Base-by-base conservation (phyloP, 768 basidiomycete genomes). In the Hemileccinum rubropunctum region DNA sequence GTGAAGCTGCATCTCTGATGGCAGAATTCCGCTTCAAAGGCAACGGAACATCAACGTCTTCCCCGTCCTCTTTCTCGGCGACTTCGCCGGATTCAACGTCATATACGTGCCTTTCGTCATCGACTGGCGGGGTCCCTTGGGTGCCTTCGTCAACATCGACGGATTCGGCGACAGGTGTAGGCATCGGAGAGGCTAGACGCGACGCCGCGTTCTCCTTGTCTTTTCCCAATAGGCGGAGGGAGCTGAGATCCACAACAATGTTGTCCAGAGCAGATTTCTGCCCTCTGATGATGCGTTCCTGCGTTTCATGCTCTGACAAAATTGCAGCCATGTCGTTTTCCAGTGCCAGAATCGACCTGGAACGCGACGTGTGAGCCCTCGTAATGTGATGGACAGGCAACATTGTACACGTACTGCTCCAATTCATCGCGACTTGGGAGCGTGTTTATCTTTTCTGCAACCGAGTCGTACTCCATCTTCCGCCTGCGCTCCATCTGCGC, bases 391-490 rank as follows among this genome's bases (percentile, higher is more conserved):
- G 17, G n/a, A n/a, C 8, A 28, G 8, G 47, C 6, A n/a, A n/a
- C 6, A 12, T 30, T 30, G 28, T 2, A n/a, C 21, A 78, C 86
- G 58, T 60, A 93, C 91, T 76, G 77, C 61, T 86, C 82, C 14
- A 91, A 74, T 58, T 92, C 91, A 9, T 85, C 83, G 46, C 91
- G 75, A 54, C 75, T 83, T 4, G 90, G 88, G 3, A 92, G 68
- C 15, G 81, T 79, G 58, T 91, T 89, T 42, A 91, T 82, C 64
- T 84, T 90, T 69, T 92, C 91, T 3, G 91, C 80, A 34, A 93
- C 79, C 40, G 78, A 72, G 71, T 93, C 91, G 62, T 93, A 93
- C 61, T 93, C 91, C 57, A 92, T 90, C 72, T 91, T 93, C 47
- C 84, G 78, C 51, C 74, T 76, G 41, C 91, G 81, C 48, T 83